Conservation (phyloP, 495 filamentous ascomycete genomes). For the Penicillium longicatenatum region DNA sequence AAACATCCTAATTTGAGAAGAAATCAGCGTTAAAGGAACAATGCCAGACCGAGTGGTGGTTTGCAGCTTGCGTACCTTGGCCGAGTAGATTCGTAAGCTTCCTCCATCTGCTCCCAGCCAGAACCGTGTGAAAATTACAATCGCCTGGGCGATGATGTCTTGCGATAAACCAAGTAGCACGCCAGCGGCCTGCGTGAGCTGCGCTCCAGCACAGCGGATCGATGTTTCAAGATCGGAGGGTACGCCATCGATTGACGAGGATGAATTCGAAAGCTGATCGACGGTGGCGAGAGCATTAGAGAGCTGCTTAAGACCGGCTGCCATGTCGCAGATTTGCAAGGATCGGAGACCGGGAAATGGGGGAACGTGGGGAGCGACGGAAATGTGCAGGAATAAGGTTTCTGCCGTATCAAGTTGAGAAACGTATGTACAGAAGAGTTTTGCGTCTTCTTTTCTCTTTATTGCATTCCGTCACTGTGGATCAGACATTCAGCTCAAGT, state of each 20-base stretch:
- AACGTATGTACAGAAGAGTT: background rate
- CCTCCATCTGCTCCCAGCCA: conserved; percentile 72
- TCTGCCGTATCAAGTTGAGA: background rate
- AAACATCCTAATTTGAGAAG: conserved; percentile 61
- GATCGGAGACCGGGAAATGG: conserved; percentile 13
- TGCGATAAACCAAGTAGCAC: conserved; percentile 84
- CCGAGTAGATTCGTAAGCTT: conserved; percentile 58
- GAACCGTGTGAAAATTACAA: conserved; percentile 86
- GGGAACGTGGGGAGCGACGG: background rate
- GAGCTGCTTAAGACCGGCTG: conserved; percentile 54
- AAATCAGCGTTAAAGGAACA: background rate
- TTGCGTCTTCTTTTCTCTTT: background rate
- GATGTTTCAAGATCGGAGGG: conserved; percentile 75
- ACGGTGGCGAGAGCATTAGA: conserved; percentile 86
- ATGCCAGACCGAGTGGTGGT: background rate
- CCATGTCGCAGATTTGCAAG: conserved; percentile 13
- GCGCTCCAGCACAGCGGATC: conserved; percentile 57
- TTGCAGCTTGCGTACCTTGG: conserved; percentile 44
- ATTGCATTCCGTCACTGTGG: background rate
- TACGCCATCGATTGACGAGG: conserved; percentile 67
- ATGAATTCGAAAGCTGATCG: conserved; percentile 72
- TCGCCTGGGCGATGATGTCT: conserved; percentile 83
- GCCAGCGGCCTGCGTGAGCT: conserved; percentile 86
- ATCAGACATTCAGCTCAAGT: background rate
- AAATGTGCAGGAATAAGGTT: background rate